These are phyloP conservation scores for Eucalyptus viminalis DNA, from an alignment of 345 rosid species.

Conservation along the genomic window DNA sequence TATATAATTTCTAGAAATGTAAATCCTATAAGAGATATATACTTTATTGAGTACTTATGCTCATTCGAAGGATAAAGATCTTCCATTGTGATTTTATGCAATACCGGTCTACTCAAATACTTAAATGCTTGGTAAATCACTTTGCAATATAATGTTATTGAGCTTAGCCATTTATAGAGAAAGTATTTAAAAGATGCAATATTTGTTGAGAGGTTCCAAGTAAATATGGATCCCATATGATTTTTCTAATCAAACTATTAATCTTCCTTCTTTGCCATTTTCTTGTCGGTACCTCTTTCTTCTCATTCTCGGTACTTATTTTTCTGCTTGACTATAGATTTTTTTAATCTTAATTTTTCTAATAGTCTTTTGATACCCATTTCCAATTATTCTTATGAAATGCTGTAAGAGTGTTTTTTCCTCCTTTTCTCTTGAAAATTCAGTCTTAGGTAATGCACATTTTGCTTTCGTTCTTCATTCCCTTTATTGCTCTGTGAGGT, in stretches of 20 bases:
- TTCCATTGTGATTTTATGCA: no score
- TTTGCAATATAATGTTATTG: background rate
- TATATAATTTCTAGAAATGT: background rate
- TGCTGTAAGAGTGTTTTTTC: background rate
- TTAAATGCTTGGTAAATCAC: background rate
- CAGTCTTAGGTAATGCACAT: background rate
- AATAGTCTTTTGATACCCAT: background rate
- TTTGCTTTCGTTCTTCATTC: background rate
- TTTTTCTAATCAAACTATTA: no score
- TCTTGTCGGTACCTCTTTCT: background rate
- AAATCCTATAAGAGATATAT: background rate
- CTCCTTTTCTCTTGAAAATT: background rate
- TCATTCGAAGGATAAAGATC: no score
- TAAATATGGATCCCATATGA: no score
- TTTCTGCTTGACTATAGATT: background rate
- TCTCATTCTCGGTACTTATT: background rate
- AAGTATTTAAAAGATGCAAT: no score
- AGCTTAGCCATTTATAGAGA: background rate
- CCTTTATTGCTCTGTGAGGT: background rate
- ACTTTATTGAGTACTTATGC: rapidly evolving
- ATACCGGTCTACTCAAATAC: background rate
- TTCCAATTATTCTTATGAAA: background rate
- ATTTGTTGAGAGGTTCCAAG: no score
- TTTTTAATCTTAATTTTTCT: background rate
- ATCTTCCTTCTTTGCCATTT: no score